phyloP scores from a whole-genome alignment of 202 grass and related monocot genomes.

The Eragrostis tef region DNA sequence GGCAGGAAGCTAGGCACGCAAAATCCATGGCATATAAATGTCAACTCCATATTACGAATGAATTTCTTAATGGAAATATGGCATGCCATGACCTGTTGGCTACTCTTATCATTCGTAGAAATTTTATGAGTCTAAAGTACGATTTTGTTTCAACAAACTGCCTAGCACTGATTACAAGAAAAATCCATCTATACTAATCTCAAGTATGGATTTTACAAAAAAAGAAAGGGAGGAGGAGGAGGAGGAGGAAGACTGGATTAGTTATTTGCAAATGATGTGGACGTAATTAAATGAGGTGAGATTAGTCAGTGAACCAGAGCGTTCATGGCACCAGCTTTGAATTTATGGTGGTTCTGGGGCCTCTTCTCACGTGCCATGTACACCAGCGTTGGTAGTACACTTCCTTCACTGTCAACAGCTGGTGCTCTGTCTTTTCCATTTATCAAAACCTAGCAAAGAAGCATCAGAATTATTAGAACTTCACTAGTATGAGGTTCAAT shows the following conservation, averaged over 20 bases:
- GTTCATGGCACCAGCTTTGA: constrained; percentile 84
- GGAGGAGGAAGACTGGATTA: neutral
- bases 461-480: neutral
- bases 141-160: neutral
- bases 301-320: constrained; percentile 48
- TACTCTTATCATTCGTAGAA: neutral
- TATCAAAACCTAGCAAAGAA: constrained; percentile 53
- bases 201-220: neutral
- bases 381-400: constrained; percentile 61
- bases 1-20: neutral
- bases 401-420: constrained; percentile 54
- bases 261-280: too few species aligned
- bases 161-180: constrained; percentile 14
- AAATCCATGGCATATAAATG: neutral
- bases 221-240: too few species aligned
- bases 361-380: constrained; percentile 83
- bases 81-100: neutral
- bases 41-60: neutral
- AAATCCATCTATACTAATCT: neutral
- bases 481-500: neutral
- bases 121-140: constrained; percentile 2
- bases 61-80: constrained; percentile 18
- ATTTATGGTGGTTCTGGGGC: constrained; percentile 65
- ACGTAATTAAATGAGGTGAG: neutral
- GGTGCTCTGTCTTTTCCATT: constrained; percentile 46